Evolutionary conservation across 2,329 filamentous ascomycete genomes (phyloP), one percentile per base, ranked within the genome.

Genomic region (Podosphaera xanthii): DNA sequence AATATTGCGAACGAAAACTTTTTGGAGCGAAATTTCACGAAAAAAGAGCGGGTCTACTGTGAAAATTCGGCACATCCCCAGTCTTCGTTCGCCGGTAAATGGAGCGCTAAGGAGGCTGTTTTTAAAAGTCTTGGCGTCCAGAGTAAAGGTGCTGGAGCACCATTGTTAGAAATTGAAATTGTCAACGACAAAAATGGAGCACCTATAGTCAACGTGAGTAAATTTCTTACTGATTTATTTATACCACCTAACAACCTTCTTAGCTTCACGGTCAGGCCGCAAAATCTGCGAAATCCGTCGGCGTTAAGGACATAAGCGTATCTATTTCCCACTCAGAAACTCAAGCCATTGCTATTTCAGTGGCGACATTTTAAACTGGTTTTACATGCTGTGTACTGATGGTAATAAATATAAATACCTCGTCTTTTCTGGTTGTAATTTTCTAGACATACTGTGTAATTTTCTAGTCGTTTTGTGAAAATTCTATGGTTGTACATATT

Each of bases 31-130:
- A 98, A 98, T 75, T 98, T 98, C 72, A 97, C 92, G 0, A 72
- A 76, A 14, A 75, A 77, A 57, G 92, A 98, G 74, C 86, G 90
- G 66, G 77, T 79, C 36, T 97, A 98, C 75, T 98, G 94, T 76
- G 77, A 78, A 63, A 81, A 84, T 68, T 84, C 87, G 14, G 75
- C 88, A 4, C 84, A 80, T 69, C 86, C 89, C 0, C 87, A 88
- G 69, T 87, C 90, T 64, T 94, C 88, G 58, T 98, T 96, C 72
- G 88, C 91, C 4, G 92, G 92, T 57, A 83, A 89, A 65, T 98
- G 92, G 92, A 91, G 85, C 67, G 92, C 92, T 42, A 98, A 98
- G 76, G 92, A 98, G 74, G 92, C 92, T 35, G 90, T 98, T 0
- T 98, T 98, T 79, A 98, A 98, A 80, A 89, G 87, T 44, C 77